Percentiles rank a stretch among this genome's conserved stretches.
Conservation (phyloP, 2,329 filamentous ascomycete species). For the Polychaeton citri region DNA sequence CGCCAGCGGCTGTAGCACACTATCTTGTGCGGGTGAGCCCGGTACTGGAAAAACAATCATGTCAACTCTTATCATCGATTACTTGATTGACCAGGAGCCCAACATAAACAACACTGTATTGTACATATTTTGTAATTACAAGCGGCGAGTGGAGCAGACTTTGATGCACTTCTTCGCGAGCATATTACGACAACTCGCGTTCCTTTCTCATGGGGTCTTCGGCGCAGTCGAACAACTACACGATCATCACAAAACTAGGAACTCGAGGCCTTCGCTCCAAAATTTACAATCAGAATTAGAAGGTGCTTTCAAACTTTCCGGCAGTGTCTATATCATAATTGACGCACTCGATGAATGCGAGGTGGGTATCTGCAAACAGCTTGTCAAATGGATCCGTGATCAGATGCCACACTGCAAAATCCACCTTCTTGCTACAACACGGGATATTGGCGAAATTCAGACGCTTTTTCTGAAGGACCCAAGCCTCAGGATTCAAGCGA, state of each 20-base stretch:
- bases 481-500: slow-evolving; percentile 12
- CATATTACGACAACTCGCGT: slow-evolving; percentile 23
- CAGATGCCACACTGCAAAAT: slow-evolving; percentile 4
- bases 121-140: slow-evolving; percentile 24
- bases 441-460: slow-evolving; percentile 10
- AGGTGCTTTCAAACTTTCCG: slow-evolving; percentile 8
- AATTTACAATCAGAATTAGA: slow-evolving; percentile 11
- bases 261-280: slow-evolving; percentile 11
- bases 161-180: slow-evolving; percentile 13
- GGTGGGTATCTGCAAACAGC: slow-evolving; percentile 1
- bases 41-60: slow-evolving; percentile 19
- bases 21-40: slow-evolving; percentile 16
- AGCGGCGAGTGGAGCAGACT: slow-evolving; percentile 13
- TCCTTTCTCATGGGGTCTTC: slow-evolving; percentile 8
- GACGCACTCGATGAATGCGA: slow-evolving; percentile 19
- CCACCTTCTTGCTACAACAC: slow-evolving; percentile 9
- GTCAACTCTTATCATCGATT: slow-evolving; percentile 13
- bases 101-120: slow-evolving; percentile 12
- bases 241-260: slow-evolving; percentile 7
- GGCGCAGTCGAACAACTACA: slow-evolving; percentile 13
- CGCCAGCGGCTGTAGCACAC: slow-evolving; percentile 3
- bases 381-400: slow-evolving; percentile 6
- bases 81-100: slow-evolving; percentile 5
- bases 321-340: slow-evolving; percentile 13
- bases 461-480: slow-evolving; percentile 4